phyloP scores from a whole-genome alignment of 495 filamentous ascomycete genomes.

The Penicillium pancosmium region DNA sequence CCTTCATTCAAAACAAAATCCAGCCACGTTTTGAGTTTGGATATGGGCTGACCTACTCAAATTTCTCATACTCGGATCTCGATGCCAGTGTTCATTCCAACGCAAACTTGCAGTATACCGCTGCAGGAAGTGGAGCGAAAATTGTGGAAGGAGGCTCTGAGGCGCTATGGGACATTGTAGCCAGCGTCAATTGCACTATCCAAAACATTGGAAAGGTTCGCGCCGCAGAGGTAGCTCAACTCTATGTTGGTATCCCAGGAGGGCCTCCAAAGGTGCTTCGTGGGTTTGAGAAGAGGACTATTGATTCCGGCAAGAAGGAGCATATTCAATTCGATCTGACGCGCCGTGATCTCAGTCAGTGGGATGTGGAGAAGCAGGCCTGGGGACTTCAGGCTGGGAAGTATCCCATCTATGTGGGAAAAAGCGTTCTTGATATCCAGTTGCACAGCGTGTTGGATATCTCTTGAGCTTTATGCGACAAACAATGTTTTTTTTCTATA shows the following conservation, averaged over 20 bases:
- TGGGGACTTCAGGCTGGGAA: slow-evolving; percentile 40
- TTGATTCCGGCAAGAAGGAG: slow-evolving; percentile 44
- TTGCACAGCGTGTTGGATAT: not conserved
- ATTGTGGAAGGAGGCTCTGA: slow-evolving; percentile 52
- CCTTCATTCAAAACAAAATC: slow-evolving; percentile 59
- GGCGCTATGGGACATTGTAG: slow-evolving; percentile 58
- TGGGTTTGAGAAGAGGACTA: slow-evolving; percentile 50
- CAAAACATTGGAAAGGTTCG: slow-evolving; percentile 54
- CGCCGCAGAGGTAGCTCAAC: slow-evolving; percentile 60
- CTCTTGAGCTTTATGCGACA: not conserved
- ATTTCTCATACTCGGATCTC: slow-evolving; percentile 52
- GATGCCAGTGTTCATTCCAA: slow-evolving; percentile 21
- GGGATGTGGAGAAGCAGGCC: slow-evolving; percentile 59
- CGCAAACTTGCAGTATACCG: not conserved
- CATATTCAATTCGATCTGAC: slow-evolving; percentile 55
- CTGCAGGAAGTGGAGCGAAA: not conserved
- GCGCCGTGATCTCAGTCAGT: slow-evolving; percentile 62
- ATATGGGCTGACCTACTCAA: slow-evolving; percentile 67
- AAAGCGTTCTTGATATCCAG: slow-evolving; percentile 3
- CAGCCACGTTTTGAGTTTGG: slow-evolving; percentile 70
- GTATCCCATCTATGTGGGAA: slow-evolving; percentile 3
- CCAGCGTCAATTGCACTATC: slow-evolving; percentile 50
- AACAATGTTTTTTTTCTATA: too few species aligned
- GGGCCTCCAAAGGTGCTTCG: slow-evolving; percentile 38
- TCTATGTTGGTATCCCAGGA: slow-evolving; percentile 62